Evolutionary conservation across 345 rosid species (phyloP), one percentile per base, ranked within the genome.

Genomic region (Nephelium lappaceum): DNA sequence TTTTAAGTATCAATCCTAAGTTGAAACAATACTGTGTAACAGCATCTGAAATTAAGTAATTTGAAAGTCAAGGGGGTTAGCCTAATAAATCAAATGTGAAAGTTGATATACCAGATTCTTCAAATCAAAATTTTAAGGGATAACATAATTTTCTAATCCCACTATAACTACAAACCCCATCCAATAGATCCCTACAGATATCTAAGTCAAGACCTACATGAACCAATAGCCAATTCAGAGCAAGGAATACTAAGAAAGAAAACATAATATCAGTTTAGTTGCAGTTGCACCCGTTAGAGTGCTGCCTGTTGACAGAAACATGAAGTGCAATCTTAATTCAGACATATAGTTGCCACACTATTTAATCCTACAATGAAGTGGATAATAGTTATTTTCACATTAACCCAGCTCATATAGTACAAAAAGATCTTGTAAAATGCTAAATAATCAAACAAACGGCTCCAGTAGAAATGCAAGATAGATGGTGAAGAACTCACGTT

Each of bases 401-500:
- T 39, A 21, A 53, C 55, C 24, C 47, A 47, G 66, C 73, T 57
- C 23, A 41, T 41, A 66, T 41, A 67, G 38, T 57, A 36, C 57
- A 74, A 61, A 60, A n/a, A 53, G 15, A 25, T 62, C 14, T 53
- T 36, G 14, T 23, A 51, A 61, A 24, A 43, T 43, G 51, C 5
- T 6, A 60, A 68, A 9, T 21, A 19, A 8, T 21, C 53, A 65
- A 25, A 67, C 42, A 19, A 67, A 23, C 61, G 39, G 68, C 18
- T 25, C 15, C 10, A 69, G 38, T 23, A 60, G 2, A 78, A 69
- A 79, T 9, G 65, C 72, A 18, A 73, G 23, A n/a, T 38, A 55
- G 68, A 70, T 12, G 7, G 53, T 16, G n/a, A 45, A 78, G 86
- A 80, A 76, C 91, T 61, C 91, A 92, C 95, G 58, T 85, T 84